Evolutionary conservation across 306 rosid genomes (phyloP), one percentile per base, ranked within the genome.

Genomic region (Erythrophleum fordii): DNA sequence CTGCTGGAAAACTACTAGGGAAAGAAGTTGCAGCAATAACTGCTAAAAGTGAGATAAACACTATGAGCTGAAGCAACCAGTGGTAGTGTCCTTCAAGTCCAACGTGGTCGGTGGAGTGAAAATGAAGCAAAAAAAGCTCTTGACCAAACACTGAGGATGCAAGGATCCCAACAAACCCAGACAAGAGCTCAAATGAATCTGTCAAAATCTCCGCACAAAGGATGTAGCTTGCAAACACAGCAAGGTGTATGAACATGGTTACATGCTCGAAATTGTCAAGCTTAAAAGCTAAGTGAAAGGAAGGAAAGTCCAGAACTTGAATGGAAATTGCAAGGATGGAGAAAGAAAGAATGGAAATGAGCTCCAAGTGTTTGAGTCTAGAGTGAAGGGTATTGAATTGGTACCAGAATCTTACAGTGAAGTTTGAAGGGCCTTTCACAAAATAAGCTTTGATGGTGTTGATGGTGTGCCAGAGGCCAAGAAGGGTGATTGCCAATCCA

Each of bases 61-160:
- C 99, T 80, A 92, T 87, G 79, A 93, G 85, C 86, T 91, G 99
- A 74, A 93, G 68, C 69, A 92, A 80, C 97, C 91, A 87, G 75
- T 95, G 99, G 87, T 85, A 95, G 82, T 95, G 97, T 75, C 99
- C 97, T 90, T 95, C 99, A 20, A 93, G 89, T 52, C 95, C 99
- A 60, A 84, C 89, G 74, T 95, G 99, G 81, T 95, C 95, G 35
- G 97, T 85, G 81, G 99, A 92, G 88, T 95, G 99, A 76, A 92
- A 92, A 73, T 91, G 95, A 22, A 92, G 97, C 34, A 95, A 88
- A 83, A 95, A 91, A 55, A 92, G 88, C 82, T 95, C 97, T 82
- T 95, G 97, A 73, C 95, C 73, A 12, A 95, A 93, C 5, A 91
- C 92, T n/a, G 94, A 91, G 58, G 94, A 88, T 39, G 76, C 89